A percentile compares a stretch with the other conserved stretches of the same genome.
phyloP scores from a whole-genome alignment of 768 basidiomycete species.

The Boletales sp. region DNA sequence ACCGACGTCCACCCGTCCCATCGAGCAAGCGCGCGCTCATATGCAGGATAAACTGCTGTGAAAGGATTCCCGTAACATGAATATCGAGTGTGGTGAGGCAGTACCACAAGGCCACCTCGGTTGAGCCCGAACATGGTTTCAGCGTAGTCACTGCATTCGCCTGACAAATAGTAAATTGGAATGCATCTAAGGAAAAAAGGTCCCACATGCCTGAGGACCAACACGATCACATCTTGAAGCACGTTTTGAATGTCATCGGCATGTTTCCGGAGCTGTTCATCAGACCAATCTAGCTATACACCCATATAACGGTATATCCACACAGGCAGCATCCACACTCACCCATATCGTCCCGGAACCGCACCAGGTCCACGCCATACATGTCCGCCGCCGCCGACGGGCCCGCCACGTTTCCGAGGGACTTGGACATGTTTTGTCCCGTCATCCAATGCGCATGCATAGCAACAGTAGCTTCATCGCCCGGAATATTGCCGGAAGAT shows the following conservation, averaged over 20 bases:
- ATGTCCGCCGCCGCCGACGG: constrained; percentile 67
- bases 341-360: constrained; percentile 79
- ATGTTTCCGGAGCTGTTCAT: constrained; percentile 61
- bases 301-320: neutral
- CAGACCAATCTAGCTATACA: constrained; percentile 76
- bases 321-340: constrained; percentile 12
- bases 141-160: constrained; percentile 58
- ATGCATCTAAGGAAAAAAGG: constrained; percentile 1
- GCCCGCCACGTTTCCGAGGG: constrained; percentile 81
- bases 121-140: constrained; percentile 60
- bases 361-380: constrained; percentile 68
- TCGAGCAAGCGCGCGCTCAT: constrained; percentile 55
- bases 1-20: constrained; percentile 26
- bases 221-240: constrained; percentile 49
- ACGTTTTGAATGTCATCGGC: constrained; percentile 53
- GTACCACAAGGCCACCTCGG: constrained; percentile 39
- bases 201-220: constrained; percentile 48
- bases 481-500: constrained; percentile 80
- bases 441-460: constrained; percentile 88
- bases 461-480: constrained; percentile 61
- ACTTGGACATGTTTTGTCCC: constrained; percentile 82
- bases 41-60: constrained; percentile 74
- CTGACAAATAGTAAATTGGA: constrained; percentile 33
- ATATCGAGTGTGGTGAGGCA: constrained; percentile 61
- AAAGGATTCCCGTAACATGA: constrained; percentile 61